A percentile compares a stretch with the other conserved stretches of the same genome.
Conservation (phyloP, 1,139 yeast genomes). For the Nakaseomyces bracarensis region DNA sequence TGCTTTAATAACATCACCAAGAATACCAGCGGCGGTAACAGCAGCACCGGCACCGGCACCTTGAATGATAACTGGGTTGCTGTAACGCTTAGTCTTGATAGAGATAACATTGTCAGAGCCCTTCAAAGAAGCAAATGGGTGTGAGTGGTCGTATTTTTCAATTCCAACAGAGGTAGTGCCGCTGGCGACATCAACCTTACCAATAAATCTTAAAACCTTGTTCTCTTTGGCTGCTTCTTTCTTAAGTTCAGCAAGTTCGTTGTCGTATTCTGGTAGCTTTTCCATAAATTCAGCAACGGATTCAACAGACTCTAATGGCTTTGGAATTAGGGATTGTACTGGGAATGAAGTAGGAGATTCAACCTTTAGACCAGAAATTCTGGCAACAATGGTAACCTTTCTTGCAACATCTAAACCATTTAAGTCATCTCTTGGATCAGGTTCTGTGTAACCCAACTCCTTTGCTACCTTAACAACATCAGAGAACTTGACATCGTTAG, state of each 20-base stretch:
- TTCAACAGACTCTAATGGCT: conserved; percentile 64
- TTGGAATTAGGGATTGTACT: conserved; percentile 86
- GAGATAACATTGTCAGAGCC: conserved; percentile 95
- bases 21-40: conserved; percentile 96
- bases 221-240: conserved; percentile 72
- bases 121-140: conserved; percentile 90
- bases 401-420: conserved; percentile 98
- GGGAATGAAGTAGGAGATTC: conserved; percentile 95
- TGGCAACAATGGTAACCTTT: conserved; percentile 90
- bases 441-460: conserved; percentile 91
- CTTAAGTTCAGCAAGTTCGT: conserved; percentile 66
- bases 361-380: conserved; percentile 79
- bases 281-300: conserved; percentile 72
- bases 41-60: conserved; percentile 99
- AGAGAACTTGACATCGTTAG: conserved; percentile 64
- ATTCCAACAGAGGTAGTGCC: conserved; percentile 76
- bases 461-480: conserved; percentile 86
- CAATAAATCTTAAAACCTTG: conserved; percentile 89
- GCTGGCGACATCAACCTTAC: conserved; percentile 69
- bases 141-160: conserved; percentile 74
- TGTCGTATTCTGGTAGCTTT: conserved; percentile 75
- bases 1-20: conserved; percentile 84
- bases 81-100: conserved; percentile 82
- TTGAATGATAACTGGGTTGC: conserved; percentile 87
- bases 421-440: conserved; percentile 97